Conservation (phyloP, 768 basidiomycete genomes). For the Auricularia auricula-judae region DNA sequence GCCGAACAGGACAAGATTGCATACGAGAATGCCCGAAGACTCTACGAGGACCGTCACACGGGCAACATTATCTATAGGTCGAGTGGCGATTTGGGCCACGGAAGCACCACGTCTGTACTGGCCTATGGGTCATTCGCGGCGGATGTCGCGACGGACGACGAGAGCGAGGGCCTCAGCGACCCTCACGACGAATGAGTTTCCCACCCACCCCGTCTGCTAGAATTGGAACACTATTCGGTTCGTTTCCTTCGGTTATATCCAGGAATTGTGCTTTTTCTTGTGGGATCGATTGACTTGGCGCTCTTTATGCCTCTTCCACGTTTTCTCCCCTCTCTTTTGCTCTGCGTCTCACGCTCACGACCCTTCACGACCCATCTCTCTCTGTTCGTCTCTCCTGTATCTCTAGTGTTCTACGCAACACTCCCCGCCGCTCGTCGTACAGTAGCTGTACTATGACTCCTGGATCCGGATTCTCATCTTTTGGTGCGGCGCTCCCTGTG, state of each 20-base stretch:
- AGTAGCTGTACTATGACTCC: not conserved
- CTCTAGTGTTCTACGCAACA: conserved; percentile 2
- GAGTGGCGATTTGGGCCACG: not conserved
- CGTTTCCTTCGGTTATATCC: not conserved
- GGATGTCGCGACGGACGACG: not conserved
- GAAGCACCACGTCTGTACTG: not conserved
- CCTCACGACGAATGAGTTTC: not conserved
- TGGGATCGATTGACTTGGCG: not conserved
- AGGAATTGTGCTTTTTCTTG: not conserved
- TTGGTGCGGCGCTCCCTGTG: conserved; percentile 66
- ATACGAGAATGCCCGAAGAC: conserved; percentile 73
- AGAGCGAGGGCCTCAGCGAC: conserved; percentile 1
- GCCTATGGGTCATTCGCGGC: not conserved
- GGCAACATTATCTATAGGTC: conserved; percentile 58
- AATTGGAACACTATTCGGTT: not conserved
- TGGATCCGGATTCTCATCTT: conserved; percentile 36
- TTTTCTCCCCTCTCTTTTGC: not conserved
- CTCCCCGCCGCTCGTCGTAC: not conserved
- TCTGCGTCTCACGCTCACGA: not conserved
- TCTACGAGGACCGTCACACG: conserved; percentile 58
- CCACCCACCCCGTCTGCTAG: not conserved
- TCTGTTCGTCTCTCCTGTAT: not conserved
- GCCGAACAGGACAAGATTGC: conserved; percentile 94
- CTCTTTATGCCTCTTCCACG: not conserved
- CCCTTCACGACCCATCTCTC: not conserved